phyloP scores from a whole-genome alignment of 768 basidiomycete genomes.

The Lactarius sp. region DNA sequence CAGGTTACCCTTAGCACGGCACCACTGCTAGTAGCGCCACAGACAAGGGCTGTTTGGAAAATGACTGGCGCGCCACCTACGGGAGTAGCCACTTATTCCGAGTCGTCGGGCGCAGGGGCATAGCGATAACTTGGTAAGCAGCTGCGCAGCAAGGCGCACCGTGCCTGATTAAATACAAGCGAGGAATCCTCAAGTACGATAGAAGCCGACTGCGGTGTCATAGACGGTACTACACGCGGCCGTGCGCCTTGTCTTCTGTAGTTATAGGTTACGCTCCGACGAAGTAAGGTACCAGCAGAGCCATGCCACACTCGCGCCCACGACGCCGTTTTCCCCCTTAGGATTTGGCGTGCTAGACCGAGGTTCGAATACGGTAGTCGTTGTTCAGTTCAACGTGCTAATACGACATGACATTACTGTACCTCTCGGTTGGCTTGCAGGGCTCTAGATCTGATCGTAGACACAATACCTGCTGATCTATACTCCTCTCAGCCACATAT shows the following conservation, averaged over 20 bases:
- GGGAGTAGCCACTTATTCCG: not conserved
- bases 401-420: not conserved
- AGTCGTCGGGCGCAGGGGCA: not conserved
- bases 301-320: not conserved
- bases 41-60: not conserved
- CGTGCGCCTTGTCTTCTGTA: not conserved
- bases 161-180: too few species aligned
- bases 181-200: too few species aligned
- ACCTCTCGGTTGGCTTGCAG: not conserved
- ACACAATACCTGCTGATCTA: not conserved
- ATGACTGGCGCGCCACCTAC: not conserved
- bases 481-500: not conserved
- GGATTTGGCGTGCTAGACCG: not conserved
- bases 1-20: not conserved
- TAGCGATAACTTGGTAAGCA: not conserved
- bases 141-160: too few species aligned
- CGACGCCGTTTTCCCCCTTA: not conserved
- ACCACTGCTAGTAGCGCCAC: not conserved
- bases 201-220: not conserved
- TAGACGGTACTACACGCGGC: not conserved
- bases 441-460: not conserved
- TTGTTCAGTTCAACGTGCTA: not conserved
- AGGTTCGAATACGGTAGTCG: slow-evolving; percentile 5
- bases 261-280: not conserved
- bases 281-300: not conserved